A percentile compares a stretch with the other conserved stretches of the same genome.
Conservation (phyloP, 164 flowering plant genomes). For the Akebia trifoliata region DNA sequence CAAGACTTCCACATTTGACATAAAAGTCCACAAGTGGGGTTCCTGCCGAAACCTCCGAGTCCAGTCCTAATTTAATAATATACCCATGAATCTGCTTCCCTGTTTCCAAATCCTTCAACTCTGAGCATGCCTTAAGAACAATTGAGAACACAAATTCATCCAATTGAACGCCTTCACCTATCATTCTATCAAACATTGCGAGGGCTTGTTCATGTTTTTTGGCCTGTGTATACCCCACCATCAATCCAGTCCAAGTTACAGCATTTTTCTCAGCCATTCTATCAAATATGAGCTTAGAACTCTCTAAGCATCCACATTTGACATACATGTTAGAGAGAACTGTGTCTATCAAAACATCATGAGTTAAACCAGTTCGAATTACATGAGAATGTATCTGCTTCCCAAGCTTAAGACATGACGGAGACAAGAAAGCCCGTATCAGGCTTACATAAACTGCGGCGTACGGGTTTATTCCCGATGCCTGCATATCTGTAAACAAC, state of each 20-base stretch:
- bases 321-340: constrained; percentile 41
- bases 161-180: constrained; percentile 29
- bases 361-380: constrained; percentile 24
- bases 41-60: constrained; percentile 42
- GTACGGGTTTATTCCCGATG: constrained; percentile 14
- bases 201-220: constrained; percentile 27
- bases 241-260: constrained; percentile 44
- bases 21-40: constrained; percentile 58
- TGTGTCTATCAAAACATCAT: constrained; percentile 19
- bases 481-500: constrained; percentile 30
- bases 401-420: constrained; percentile 30
- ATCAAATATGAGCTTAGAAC: constrained; percentile 30
- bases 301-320: constrained; percentile 36
- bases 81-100: constrained; percentile 48
- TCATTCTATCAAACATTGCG: constrained; percentile 32
- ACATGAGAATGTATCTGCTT: constrained; percentile 42
- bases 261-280: constrained; percentile 35
- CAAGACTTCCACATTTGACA: constrained; percentile 37
- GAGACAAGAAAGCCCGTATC: constrained; percentile 18
- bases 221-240: constrained; percentile 37
- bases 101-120: constrained; percentile 17
- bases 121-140: constrained; percentile 43
- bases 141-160: constrained; percentile 52
- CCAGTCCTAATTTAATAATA: constrained; percentile 37
- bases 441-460: constrained; percentile 22